Base-by-base conservation (phyloP, 2,329 filamentous ascomycete genomes). In the Ophiostoma tasmaniense region DNA sequence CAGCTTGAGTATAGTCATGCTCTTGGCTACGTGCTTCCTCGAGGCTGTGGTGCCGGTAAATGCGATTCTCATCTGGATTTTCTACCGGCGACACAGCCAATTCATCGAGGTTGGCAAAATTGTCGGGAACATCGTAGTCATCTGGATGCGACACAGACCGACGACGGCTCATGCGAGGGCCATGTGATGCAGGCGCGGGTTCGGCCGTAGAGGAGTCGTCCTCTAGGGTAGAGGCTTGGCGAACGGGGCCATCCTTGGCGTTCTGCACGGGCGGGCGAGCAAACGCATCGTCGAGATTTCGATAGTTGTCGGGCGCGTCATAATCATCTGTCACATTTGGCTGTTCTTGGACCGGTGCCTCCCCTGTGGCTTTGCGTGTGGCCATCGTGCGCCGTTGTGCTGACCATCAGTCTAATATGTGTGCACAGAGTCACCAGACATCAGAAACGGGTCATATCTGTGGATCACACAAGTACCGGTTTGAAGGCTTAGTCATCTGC, bases 31-130 rank as follows among this genome's bases (percentile, higher is more conserved):
- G 73, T 10, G 74, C 70, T 33, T 80, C 75, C 70, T 84, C 81
- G 37, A 81, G 76, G 28, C 76, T 80, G 67, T 75, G 76, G 74
- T 79, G 77, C 28, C 71, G 75, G 72, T 79, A 81, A 64, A 76
- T 71, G 28, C 71, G 73, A 66, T 72, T 76, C 70, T 80, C 79
- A 59, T 77, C 76, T 28, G 75, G 78, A 72, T 81, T 81, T 69
- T 82, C 77, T 2, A 84, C 77, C 2, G 82, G 81, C 42, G 80
- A 76, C 17, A 81, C 76, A 0, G 76, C 75, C 4, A 80, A 71
- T 73, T 84, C 83, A 69, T 80, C 77, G 30, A 84, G 75, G 70
- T 82, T 80, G 59, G 73, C 76, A 70, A 81, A 83, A 3, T 73
- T 73, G 50, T 77, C 76, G 2, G 80, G 79, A 0, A 76, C 71